Evolutionary conservation across 225 moss, liverwort and hornwort species (phyloP), one percentile per base, ranked within the genome.

Genomic region (Sphagnum contortum): DNA sequence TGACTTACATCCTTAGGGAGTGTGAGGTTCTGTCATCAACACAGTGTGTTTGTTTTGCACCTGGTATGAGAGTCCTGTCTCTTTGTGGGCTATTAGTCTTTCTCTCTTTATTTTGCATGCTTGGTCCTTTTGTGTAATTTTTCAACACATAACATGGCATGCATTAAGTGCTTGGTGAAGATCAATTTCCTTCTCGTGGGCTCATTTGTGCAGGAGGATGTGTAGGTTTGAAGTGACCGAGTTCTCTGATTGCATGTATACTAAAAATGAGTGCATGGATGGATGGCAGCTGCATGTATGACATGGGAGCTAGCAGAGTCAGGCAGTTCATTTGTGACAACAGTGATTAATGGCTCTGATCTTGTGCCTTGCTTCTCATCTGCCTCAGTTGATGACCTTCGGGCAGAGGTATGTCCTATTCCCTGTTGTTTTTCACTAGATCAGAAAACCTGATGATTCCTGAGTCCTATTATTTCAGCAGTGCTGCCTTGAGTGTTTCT

Each of bases 251-350:
- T 62, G 45, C 13, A 45, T 68, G 59, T 54, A 50, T 29, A 29
- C 29, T 29, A 29, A 29, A 29, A 29, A 29, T 29, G 29, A 29
- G 29, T 29, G 29, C 29, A 29, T 29, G 29, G 29, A 29, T 29
- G 59, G 29, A 65, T 65, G 56, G 47, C 84, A 88, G 89, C 92
- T 54, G 89, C 89, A 51, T 93, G 92, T 67, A 93, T 93, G 92
- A 93, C 92, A 44, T 93, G 92, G 89, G 92, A 93, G 69, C 79
- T 93, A 64, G 92, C 92, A 8, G 89, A 89, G 68, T 93, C 89
- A 58, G 88, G 92, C 9, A 61, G 58, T 54, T 68, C 85, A 29
- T 90, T 93, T 64, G 83, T 93, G 57, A 88, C 83, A 12, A 81
- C 92, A 64, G 85, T 93, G 46, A 83, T 93, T 8, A 93, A 93